These are phyloP conservation scores for Diaporthe citri DNA, from an alignment of 2,329 filamentous ascomycete genomes.

Conservation along the genomic window DNA sequence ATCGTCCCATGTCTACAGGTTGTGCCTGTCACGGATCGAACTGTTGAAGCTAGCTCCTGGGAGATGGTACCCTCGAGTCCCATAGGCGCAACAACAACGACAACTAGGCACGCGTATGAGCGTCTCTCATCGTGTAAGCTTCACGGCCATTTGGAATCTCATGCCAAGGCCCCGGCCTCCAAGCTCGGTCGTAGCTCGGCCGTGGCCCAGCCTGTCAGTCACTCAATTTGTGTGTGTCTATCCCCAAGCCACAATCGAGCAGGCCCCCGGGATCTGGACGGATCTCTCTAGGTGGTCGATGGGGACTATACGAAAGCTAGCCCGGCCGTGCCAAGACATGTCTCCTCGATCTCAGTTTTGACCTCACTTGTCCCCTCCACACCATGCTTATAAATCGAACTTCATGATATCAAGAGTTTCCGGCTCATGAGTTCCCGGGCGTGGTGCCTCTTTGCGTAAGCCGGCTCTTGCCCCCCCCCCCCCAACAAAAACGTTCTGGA, in stretches of 20 bases:
- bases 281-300: background rate
- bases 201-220: background rate
- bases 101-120: background rate
- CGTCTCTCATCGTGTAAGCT: background rate
- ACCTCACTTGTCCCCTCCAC: background rate
- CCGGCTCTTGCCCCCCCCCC: too few relatives aligned
- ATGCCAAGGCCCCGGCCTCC: slow-evolving; percentile 1
- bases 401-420: background rate
- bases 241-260: slow-evolving; percentile 10
- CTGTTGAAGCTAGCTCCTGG: too few relatives aligned
- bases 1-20: background rate
- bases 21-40: background rate
- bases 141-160: background rate
- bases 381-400: background rate
- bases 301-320: background rate
- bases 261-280: background rate
- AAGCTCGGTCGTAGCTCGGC: background rate
- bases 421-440: background rate
- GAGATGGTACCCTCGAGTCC: background rate
- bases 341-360: background rate
- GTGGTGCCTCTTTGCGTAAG: background rate
- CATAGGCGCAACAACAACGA: background rate
- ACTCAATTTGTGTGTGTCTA: background rate
- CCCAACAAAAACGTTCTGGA: too few relatives aligned
- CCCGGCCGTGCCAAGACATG: background rate